Base-by-base conservation (phyloP, 2,329 filamentous ascomycete genomes). In the Sclerotinia borealis region DNA sequence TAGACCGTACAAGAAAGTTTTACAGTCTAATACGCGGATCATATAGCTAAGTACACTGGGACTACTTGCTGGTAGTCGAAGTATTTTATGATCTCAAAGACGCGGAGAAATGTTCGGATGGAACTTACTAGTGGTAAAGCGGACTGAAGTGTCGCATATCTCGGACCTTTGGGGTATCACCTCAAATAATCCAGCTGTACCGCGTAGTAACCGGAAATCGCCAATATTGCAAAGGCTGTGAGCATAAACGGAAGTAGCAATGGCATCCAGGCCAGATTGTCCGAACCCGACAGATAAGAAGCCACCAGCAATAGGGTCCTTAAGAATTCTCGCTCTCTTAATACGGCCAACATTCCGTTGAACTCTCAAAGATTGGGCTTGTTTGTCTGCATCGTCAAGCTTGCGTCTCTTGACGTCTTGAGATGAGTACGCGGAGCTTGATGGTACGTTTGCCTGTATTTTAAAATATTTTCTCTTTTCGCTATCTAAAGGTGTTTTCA, bases 391-490 rank as follows among this genome's bases (percentile, higher is more conserved):
- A 41, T 81, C 77, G 37, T 82, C 77, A 3, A 77, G 66, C 65
- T 80, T 80, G 59, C 83, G 83, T 67, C 79, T 79, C 74, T 84
- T 87, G 63, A 88, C 82, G 8, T 80, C 79, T 51, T 83, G 78
- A n/a, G 79, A 76, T 10, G 85, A 85, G 77, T 86, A 89, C 19
- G 79, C 75, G 0, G 81, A 78, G 9, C 73, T 75, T 1, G 76
- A 67, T 0, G 84, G 80, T 19, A 79, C 79, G 65, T 80, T 76
- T 29, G 76, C 69, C 71, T 88, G 83, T 56, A 90, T 82, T 69
- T 85, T 87, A 75, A 90, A 91, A 71, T 90, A 91, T 67, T 84
- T 87, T 43, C 81, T 81, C 73, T 85, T 89, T 49, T 80, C 79
- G 17, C 74, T 59, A 65, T 86, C 84, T 85, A 60, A 41, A 27